These are phyloP conservation scores for Neospermospora avenae DNA, from an alignment of 2,329 filamentous ascomycete species.

Conservation along the genomic window DNA sequence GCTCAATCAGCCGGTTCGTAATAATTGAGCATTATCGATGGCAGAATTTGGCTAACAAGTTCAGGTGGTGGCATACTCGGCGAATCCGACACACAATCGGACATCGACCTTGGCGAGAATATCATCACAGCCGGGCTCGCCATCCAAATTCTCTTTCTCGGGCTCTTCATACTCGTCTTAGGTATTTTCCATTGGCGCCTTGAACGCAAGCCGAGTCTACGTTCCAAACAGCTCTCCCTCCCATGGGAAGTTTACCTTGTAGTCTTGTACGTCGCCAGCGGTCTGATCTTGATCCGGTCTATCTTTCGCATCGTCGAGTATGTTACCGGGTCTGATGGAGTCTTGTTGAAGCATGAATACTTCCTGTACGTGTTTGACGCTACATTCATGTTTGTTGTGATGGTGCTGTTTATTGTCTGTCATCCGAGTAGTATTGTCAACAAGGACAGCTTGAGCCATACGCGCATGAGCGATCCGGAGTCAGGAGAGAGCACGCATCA, in stretches of 20 bases:
- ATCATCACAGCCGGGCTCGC: slow-evolving; percentile 47
- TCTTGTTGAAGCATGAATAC: slow-evolving; percentile 41
- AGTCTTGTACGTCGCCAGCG: slow-evolving; percentile 39
- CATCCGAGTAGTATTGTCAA: slow-evolving; percentile 32
- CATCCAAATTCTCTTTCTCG: slow-evolving; percentile 49
- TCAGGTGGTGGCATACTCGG: slow-evolving; percentile 33
- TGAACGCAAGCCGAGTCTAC: slow-evolving; percentile 36
- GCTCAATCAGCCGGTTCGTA: slow-evolving; percentile 35
- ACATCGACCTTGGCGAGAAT: slow-evolving; percentile 36
- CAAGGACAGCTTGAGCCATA: background rate
- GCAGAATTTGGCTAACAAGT: background rate
- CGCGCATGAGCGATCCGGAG: slow-evolving; percentile 2
- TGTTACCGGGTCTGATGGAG: slow-evolving; percentile 40
- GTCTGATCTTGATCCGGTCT: slow-evolving; percentile 44
- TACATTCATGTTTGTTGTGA: slow-evolving; percentile 39
- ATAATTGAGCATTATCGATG: background rate
- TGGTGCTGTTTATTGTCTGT: slow-evolving; percentile 36
- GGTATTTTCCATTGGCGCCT: slow-evolving; percentile 40
- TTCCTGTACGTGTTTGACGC: slow-evolving; percentile 44
- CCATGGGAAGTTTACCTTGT: slow-evolving; percentile 38
- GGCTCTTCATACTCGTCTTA: slow-evolving; percentile 45
- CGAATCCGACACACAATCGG: slow-evolving; percentile 15
- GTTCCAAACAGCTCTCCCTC: slow-evolving; percentile 15
- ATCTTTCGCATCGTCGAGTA: slow-evolving; percentile 47
- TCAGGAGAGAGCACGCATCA: slow-evolving; percentile 4